These are phyloP conservation scores for Tricholoma sp. DNA, from an alignment of 768 basidiomycete genomes.

Conservation along the genomic window DNA sequence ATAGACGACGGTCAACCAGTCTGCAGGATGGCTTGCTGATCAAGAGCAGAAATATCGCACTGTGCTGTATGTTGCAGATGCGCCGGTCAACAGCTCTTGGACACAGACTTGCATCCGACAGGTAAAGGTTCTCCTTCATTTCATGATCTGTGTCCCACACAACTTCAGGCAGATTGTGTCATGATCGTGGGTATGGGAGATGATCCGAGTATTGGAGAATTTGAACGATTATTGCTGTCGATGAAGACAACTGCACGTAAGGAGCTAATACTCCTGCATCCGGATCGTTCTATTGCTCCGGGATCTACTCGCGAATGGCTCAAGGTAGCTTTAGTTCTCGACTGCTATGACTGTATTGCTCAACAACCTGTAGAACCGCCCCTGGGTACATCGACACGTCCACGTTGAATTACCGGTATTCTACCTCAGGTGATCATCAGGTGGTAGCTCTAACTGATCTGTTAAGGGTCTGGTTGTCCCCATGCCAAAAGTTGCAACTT, in stretches of 20 bases:
- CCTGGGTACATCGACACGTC: conserved; percentile 95
- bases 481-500: conserved; percentile 48
- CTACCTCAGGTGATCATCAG: conserved; percentile 6
- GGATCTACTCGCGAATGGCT: conserved; percentile 97
- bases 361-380: conserved; percentile 59
- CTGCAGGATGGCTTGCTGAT: conserved; percentile 85
- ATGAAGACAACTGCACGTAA: conserved; percentile 99
- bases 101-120: conserved; percentile 97
- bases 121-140: conserved; percentile 33
- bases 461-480: conserved; percentile 68
- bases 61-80: conserved; percentile 95
- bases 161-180: conserved; percentile 77
- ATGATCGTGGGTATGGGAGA: conserved; percentile 94
- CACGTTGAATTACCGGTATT: conserved; percentile 86
- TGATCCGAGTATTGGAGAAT: conserved; percentile 87
- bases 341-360: conserved; percentile 5
- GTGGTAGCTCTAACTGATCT: conserved; percentile 2
- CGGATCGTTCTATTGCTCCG: conserved; percentile 81
- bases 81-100: conserved; percentile 93
- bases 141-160: not conserved
- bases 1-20: conserved; percentile 20
- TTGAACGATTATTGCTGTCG: conserved; percentile 86
- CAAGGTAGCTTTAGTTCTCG: conserved; percentile 47
- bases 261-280: conserved; percentile 90
- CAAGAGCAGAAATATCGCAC: conserved; percentile 91